Evolutionary conservation across 441 rosid species (phyloP).

Genomic region (Eruca vesicaria): DNA sequence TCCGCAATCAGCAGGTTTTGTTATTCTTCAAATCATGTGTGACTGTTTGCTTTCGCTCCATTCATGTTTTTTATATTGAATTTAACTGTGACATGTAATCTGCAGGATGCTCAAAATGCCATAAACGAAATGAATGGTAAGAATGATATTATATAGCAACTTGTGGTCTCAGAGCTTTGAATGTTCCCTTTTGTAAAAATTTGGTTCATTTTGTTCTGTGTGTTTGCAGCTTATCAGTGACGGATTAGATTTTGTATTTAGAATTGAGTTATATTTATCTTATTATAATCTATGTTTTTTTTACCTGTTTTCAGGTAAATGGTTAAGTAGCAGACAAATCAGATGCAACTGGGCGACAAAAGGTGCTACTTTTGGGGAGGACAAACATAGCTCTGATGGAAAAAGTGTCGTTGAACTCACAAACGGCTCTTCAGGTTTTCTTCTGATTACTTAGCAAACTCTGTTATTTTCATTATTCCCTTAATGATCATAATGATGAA

Average conservation of each 20-base stretch:
- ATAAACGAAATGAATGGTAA: conserved; percentile 78
- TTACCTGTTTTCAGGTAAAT: conserved; percentile 53
- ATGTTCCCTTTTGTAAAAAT: neutral
- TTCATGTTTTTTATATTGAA: conserved; percentile 2
- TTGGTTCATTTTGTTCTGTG: too few relatives aligned
- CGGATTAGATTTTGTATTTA: neutral
- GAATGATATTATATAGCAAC: neutral
- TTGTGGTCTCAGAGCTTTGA: neutral
- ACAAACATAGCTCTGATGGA: conserved; percentile 53
- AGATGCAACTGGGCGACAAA: conserved; percentile 79
- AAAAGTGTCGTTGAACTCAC: conserved; percentile 61
- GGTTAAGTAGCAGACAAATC: conserved; percentile 73
- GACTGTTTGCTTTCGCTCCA: neutral
- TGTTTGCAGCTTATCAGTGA: too few relatives aligned
- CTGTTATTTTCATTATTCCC: too few relatives aligned
- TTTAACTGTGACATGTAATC: conserved; percentile 1
- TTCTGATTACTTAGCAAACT: neutral
- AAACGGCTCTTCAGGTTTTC: conserved; percentile 57
- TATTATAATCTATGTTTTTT: neutral
- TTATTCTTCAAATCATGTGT: neutral
- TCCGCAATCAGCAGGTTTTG: conserved; percentile 69
- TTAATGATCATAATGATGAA: neutral
- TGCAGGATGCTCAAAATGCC: conserved; percentile 85
- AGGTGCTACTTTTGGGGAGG: conserved; percentile 57
- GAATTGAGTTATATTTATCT: neutral